Conservation (phyloP, 129 eudicot species). For the Lonicera japonica region DNA sequence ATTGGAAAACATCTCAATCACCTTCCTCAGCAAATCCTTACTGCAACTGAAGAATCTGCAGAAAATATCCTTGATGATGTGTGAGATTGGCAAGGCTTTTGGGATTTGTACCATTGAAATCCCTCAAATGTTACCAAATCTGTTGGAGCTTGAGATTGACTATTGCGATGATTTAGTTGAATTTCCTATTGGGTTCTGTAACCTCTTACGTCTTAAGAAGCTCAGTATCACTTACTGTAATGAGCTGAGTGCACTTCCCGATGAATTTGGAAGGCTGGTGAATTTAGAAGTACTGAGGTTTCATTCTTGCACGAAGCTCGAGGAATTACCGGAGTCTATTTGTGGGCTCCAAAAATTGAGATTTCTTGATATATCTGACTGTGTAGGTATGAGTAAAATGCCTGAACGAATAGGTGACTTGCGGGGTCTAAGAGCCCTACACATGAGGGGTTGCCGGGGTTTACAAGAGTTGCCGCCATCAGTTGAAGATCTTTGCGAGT, state of each 20-base stretch:
- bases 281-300: background rate
- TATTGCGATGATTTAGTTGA: constrained; percentile 13
- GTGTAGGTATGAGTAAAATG: background rate
- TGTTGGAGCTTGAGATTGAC: constrained; percentile 12
- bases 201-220: constrained; percentile 6
- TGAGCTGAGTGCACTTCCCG: constrained; percentile 7
- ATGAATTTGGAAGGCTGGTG: background rate
- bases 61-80: constrained; percentile 36
- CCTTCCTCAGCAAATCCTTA: constrained; percentile 20
- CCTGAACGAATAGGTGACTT: background rate
- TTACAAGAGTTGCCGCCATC: background rate
- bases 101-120: background rate
- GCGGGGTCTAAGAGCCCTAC: background rate
- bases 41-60: constrained; percentile 23
- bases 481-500: background rate
- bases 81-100: constrained; percentile 16
- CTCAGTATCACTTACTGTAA: constrained; percentile 16
- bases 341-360: background rate
- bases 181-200: constrained; percentile 6
- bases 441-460: background rate
- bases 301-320: background rate
- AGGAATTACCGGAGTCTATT: background rate
- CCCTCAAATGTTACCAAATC: constrained; percentile 11
- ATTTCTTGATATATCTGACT: background rate
- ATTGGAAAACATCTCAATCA: constrained; percentile 31